Percentiles rank a stretch among this genome's conserved stretches.
Evolutionary conservation across 306 rosid genomes (phyloP).

Genomic region (Styphnolobium japonicum): DNA sequence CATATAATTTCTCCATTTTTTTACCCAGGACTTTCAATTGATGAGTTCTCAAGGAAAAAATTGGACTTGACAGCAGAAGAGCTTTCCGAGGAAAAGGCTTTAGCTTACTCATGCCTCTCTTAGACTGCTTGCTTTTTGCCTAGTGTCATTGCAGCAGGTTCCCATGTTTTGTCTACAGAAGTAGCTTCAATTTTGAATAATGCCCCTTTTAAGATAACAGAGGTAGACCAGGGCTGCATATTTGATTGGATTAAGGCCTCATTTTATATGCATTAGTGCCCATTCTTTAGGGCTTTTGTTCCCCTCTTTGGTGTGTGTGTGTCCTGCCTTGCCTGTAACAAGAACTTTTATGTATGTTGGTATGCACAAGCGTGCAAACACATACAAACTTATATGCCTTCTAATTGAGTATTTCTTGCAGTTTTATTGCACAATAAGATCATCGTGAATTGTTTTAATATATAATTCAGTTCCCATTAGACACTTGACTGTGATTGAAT

Average conservation of each 20-base stretch:
- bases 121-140: slow-evolving; percentile 21
- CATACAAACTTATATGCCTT: neutral
- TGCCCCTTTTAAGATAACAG: slow-evolving; percentile 45
- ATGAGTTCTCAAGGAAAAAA: slow-evolving; percentile 90
- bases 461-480: no score
- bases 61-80: slow-evolving; percentile 81
- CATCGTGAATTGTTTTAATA: neutral
- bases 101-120: slow-evolving; percentile 92
- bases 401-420: slow-evolving; percentile 7
- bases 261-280: neutral
- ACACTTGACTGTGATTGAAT: no score
- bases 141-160: neutral
- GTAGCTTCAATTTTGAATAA: slow-evolving; percentile 63
- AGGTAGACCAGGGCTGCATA: neutral
- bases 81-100: slow-evolving; percentile 80
- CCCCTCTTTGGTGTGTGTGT: neutral
- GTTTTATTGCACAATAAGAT: slow-evolving; percentile 14
- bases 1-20: neutral
- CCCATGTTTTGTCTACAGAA: neutral
- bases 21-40: slow-evolving; percentile 68
- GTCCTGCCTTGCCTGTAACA: neutral
- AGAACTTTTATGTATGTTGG: slow-evolving; percentile 16
- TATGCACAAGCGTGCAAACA: slow-evolving; percentile 34
- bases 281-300: neutral
- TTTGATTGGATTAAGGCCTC: neutral